These are phyloP conservation scores for Medicago arabica DNA, from an alignment of 306 rosid species.

Conservation along the genomic window DNA sequence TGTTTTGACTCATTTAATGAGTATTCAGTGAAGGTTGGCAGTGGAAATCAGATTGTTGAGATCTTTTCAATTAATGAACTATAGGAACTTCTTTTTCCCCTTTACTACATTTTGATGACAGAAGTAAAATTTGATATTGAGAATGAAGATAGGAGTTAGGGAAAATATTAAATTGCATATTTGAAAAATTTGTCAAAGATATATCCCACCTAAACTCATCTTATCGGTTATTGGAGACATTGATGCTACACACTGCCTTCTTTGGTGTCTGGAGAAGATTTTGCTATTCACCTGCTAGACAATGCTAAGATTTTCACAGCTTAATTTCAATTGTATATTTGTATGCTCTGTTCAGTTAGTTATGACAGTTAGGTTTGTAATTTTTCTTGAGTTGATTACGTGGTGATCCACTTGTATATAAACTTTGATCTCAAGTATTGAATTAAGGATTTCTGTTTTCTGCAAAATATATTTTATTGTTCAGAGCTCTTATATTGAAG, in stretches of 20 bases:
- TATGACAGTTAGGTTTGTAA: constrained; percentile 9
- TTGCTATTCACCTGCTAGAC: too few species aligned
- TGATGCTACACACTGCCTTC: too few species aligned
- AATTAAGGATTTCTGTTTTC: neutral
- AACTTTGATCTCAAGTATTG: neutral
- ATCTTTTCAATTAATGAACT: neutral
- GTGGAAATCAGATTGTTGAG: constrained; percentile 16
- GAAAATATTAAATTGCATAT: constrained; percentile 3
- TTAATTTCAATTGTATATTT: neutral
- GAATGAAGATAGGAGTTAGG: neutral
- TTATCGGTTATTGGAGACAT: neutral
- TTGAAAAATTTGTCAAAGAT: neutral
- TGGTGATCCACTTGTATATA: neutral
- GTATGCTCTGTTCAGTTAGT: neutral
- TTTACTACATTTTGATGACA: constrained; percentile 10
- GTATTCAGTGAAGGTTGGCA: constrained; percentile 22
- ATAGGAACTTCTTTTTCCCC: constrained; percentile 1
- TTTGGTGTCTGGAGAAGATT: too few species aligned
- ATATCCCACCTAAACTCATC: neutral
- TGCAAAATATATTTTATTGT: neutral
- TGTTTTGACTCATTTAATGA: neutral
- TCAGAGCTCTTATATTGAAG: neutral
- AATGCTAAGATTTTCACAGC: neutral
- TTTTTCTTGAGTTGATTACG: neutral
- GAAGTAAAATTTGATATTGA: constrained; percentile 8